Percentiles rank a stretch among this genome's conserved stretches.
Conservation (phyloP, 495 filamentous ascomycete species). For the Xylona heveae region DNA sequence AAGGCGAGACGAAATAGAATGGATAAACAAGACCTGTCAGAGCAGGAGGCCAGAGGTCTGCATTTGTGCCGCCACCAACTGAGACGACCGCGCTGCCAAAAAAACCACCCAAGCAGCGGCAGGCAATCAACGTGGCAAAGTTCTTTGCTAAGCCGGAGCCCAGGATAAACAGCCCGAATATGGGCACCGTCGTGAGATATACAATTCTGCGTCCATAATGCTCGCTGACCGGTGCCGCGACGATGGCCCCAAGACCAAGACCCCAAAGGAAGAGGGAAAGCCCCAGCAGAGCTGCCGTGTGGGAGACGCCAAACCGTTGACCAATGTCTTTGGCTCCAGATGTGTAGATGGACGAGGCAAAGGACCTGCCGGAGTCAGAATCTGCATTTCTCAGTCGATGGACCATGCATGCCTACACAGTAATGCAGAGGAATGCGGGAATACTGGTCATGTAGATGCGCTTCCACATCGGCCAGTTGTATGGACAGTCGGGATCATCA, state of each 20-base stretch:
- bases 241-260: conserved; percentile 33
- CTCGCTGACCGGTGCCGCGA: conserved; percentile 38
- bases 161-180: conserved; percentile 39
- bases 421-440: conserved; percentile 23
- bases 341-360: conserved; percentile 31
- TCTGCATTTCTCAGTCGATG: not conserved
- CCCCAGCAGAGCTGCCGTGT: conserved; percentile 29
- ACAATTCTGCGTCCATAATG: conserved; percentile 29
- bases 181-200: conserved; percentile 24
- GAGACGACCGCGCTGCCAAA: conserved; percentile 30
- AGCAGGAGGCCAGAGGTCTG: conserved; percentile 28
- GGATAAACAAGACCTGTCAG: conserved; percentile 21
- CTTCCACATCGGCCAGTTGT: conserved; percentile 34
- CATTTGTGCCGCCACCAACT: conserved; percentile 30
- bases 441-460: conserved; percentile 23
- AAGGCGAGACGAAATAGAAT: conserved; percentile 33
- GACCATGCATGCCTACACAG: conserved; percentile 13
- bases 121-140: conserved; percentile 31
- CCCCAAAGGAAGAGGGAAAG: conserved; percentile 34
- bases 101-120: conserved; percentile 40
- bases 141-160: conserved; percentile 34
- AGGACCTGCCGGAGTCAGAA: conserved; percentile 16
- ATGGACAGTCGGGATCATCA: conserved; percentile 33
- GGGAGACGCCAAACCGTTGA: conserved; percentile 22
- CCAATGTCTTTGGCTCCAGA: conserved; percentile 22